These are phyloP conservation scores for Biscogniauxia mediterranea DNA, from an alignment of 2,329 filamentous ascomycete species.

Conservation along the genomic window DNA sequence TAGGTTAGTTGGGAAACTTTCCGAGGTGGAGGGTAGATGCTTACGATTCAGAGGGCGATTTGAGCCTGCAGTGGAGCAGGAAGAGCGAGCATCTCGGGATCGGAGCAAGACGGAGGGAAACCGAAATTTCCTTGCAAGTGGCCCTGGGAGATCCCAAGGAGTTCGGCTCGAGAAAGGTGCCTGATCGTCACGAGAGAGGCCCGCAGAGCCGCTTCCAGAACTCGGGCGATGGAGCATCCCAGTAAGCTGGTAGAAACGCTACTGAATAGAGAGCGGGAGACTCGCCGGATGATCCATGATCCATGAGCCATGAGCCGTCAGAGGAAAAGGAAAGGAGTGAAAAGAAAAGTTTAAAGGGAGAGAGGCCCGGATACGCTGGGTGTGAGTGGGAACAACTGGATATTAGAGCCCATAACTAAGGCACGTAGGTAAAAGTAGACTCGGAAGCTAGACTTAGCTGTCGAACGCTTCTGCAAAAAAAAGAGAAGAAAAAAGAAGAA, in stretches of 20 bases:
- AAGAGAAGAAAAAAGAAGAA: too few species aligned
- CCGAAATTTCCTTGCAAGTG: slow-evolving; percentile 4
- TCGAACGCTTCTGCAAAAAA: too few species aligned
- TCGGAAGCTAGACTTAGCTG: neutral
- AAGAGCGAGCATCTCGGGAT: neutral
- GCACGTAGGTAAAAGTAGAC: neutral
- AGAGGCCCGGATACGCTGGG: slow-evolving; percentile 1
- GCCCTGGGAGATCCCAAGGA: slow-evolving; percentile 7
- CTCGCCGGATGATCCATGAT: too few species aligned
- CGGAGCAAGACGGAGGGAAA: neutral
- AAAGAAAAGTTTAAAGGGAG: slow-evolving; percentile 3
- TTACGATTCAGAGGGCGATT: neutral
- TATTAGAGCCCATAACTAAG: neutral
- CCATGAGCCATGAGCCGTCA: neutral
- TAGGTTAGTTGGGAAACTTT: neutral
- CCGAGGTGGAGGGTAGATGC: neutral
- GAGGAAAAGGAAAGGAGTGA: neutral
- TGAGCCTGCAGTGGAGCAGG: neutral
- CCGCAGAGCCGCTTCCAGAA: slow-evolving; percentile 9
- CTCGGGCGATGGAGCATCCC: slow-evolving; percentile 6
- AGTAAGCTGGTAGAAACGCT: slow-evolving; percentile 9
- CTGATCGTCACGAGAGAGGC: slow-evolving; percentile 5
- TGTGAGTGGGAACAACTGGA: neutral
- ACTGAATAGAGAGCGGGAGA: slow-evolving; percentile 5
- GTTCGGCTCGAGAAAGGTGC: neutral